These are phyloP conservation scores for Fusarium oxysporum DNA, from an alignment of 2,329 filamentous ascomycete genomes.

Conservation along the genomic window DNA sequence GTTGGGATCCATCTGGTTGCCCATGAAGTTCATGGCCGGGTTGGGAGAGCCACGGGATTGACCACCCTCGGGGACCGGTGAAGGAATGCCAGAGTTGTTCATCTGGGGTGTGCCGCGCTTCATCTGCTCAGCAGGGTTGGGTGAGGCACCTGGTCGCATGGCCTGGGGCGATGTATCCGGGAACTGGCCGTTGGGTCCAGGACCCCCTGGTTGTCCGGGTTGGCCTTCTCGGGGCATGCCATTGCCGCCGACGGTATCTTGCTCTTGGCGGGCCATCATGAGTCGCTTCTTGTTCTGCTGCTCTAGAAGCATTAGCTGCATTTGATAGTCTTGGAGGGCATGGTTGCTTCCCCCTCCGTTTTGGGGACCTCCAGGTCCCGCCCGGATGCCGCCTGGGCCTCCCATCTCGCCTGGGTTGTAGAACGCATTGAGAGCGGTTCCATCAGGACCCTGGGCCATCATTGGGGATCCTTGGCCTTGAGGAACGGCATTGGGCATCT, in stretches of 20 bases:
- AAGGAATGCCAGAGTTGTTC: constrained; percentile 75
- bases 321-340: constrained; percentile 87
- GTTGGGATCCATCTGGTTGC: constrained; percentile 70
- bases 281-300: constrained; percentile 89
- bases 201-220: constrained; percentile 62
- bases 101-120: constrained; percentile 82
- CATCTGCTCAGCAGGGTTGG: constrained; percentile 82
- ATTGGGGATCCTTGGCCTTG: constrained; percentile 84
- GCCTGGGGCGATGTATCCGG: constrained; percentile 77
- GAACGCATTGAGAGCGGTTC: constrained; percentile 64
- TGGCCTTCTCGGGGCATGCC: constrained; percentile 62
- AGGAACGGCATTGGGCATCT: constrained; percentile 79
- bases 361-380: constrained; percentile 60
- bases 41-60: constrained; percentile 75
- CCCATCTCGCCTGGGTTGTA: constrained; percentile 74
- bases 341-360: constrained; percentile 73
- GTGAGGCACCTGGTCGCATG: constrained; percentile 76
- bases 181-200: constrained; percentile 72
- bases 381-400: constrained; percentile 69
- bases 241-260: constrained; percentile 69
- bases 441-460: constrained; percentile 79
- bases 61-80: constrained; percentile 75
- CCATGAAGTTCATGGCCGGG: constrained; percentile 71
- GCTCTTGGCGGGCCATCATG: constrained; percentile 84
- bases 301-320: constrained; percentile 88